Evolutionary conservation across 78 protist genomes (phyloP), one percentile per base, ranked within the genome.

Genomic region (Dictyostelium citrinum): DNA sequence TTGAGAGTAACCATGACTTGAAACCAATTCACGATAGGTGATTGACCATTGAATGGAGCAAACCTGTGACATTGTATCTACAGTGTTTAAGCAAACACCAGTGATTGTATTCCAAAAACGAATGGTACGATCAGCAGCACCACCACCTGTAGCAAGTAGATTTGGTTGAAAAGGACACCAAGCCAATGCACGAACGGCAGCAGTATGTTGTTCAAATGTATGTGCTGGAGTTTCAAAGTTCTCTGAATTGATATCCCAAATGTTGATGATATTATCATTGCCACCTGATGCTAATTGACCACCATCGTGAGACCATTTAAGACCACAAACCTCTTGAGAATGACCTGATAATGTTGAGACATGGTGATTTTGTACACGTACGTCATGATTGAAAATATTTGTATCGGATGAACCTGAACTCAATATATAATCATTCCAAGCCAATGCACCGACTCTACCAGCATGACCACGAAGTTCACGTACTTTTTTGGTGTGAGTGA

Each of bases 141-240:
- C 99, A 27, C 99, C 99, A 31, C 99, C 99, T 20, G 99, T 81
- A 20, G 99, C 99, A 6, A 99, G 97, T 20, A 99, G 96, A 88
- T 95, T 46, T 45, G 35, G 68, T 90, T 98, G 99, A 95, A 90
- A 96, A 39, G 99, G 99, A 90, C 97, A 97, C 99, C 99, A 99
- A 10, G 99, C 99, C n/a, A 99, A 88, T 0, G 99, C 99, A 97
- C 98, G 98, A 35, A 99, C 99, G 20, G 98, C 97, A 39, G 98
- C 97, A 37, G 83, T 51, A 83, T 98, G 98, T 35, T 95, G 82
- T 39, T 45, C 77, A 58, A 97, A 72, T 5, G 97, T 78, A 82
- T 79, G 76, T 37, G 31, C 81, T 43, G 99, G 96, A 16, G 85
- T 78, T 68, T 88, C 93, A 82, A 88, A 88, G 51, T 68, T 58